Base-by-base conservation (phyloP, 805 yeast species). In the Saccharomycopsis oosterbeekiorum region DNA sequence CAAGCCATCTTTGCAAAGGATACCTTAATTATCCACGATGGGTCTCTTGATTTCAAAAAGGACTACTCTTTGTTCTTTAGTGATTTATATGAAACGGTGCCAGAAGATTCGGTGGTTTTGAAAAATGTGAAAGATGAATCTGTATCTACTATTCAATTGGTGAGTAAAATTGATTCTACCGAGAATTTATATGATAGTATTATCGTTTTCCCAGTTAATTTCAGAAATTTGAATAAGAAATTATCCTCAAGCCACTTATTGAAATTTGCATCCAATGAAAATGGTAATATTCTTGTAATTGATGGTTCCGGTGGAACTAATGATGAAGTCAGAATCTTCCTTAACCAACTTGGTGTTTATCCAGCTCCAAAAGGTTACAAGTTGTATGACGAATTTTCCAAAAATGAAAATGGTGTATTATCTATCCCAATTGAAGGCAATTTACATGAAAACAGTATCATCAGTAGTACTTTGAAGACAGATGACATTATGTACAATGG, bases 311-410 rank as follows among this genome's bases (percentile, higher is more conserved):
- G 67, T 9, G 81, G 80, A 17, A 68, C 78, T 15, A 82, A 86
- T 47, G 89, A 87, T 29, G 81, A 85, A 19, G 73, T 87, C 40
- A 82, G 89, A 63, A 75, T 80, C 2, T 85, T 87, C 68, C 79
- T 89, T 65, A 82, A 84, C 68, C 90, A 92, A 70, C 74, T 92
- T 65, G 99, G 97, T 39, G 84, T 94, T 58, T 82, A 78, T 68
- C 88, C 97, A 62, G 81, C 94, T 57, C 96, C 97, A 62, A 87
- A 83, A 69, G 85, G 83, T 58, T 84, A 82, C 70, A 71, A 76
- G 59, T 74, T 86, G 54, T 71, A 78, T 8, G 96, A 91, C 71
- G 85, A 87, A 71, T 89, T 89, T 74, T 70, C 72, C 62, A 67
- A 67, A 26, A 70, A 68, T 59, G 70, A 68, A 12, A 62, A 34